Percentiles rank a stretch among this genome's conserved stretches.
These are phyloP conservation scores for Jatropha curcas DNA, from an alignment of 345 rosid species.

Conservation along the genomic window DNA sequence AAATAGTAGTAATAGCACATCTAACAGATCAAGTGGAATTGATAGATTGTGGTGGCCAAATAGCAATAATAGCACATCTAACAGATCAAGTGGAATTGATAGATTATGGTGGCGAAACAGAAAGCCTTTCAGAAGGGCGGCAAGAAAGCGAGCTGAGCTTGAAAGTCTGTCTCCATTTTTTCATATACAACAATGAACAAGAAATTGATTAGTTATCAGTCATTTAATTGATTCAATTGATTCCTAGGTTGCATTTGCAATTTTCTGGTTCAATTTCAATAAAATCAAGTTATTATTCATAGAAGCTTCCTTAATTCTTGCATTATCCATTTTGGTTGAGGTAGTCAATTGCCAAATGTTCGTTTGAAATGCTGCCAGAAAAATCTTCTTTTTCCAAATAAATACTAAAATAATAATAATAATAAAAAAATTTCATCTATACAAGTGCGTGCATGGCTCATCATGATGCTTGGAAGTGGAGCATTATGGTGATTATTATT, in stretches of 20 bases:
- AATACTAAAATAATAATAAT: too few species aligned
- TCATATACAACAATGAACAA: constrained; percentile 25
- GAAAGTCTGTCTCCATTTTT: constrained; percentile 56
- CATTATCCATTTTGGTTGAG: neutral
- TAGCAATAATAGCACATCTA: constrained; percentile 16
- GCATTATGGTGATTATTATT: too few species aligned
- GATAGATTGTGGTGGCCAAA: constrained; percentile 59
- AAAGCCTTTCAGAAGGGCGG: constrained; percentile 69
- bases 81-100: constrained; percentile 34
- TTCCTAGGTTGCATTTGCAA: constrained; percentile 22
- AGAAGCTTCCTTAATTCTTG: too few species aligned
- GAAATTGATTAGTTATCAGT: constrained; percentile 2
- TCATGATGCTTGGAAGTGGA: neutral
- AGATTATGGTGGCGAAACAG: constrained; percentile 59
- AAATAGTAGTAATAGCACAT: neutral
- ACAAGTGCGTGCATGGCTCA: neutral
- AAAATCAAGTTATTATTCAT: constrained; percentile 1
- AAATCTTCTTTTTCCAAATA: too few species aligned
- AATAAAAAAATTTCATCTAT: too few species aligned
- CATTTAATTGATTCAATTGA: constrained; percentile 57
- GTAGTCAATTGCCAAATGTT: too few species aligned
- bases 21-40: constrained; percentile 28
- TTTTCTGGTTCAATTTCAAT: neutral
- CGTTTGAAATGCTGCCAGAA: too few species aligned
- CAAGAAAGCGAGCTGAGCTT: constrained; percentile 48